A percentile compares a stretch with the other conserved stretches of the same genome.
These are phyloP conservation scores for Aureobasidium subglaciale DNA, from an alignment of 2,329 filamentous ascomycete species.

Conservation along the genomic window DNA sequence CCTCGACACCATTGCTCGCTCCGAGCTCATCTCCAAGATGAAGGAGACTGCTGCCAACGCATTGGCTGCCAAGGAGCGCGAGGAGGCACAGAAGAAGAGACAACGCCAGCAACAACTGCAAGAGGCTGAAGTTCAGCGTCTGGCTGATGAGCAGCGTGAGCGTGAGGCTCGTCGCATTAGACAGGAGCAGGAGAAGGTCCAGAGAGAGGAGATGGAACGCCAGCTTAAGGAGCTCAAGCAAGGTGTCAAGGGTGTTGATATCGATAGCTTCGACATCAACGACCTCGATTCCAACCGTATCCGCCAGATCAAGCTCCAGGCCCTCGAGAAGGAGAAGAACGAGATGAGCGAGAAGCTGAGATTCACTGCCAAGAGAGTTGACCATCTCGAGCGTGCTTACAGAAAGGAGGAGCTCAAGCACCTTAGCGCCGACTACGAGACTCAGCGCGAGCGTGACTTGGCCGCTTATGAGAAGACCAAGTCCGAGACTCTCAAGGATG, in stretches of 20 bases:
- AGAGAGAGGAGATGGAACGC: slow-evolving; percentile 57
- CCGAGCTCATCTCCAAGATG: slow-evolving; percentile 89
- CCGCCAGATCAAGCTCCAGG: slow-evolving; percentile 87
- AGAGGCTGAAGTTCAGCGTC: slow-evolving; percentile 80
- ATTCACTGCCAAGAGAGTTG: slow-evolving; percentile 88
- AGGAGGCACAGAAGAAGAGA: slow-evolving; percentile 82
- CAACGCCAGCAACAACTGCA: slow-evolving; percentile 80
- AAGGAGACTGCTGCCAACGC: slow-evolving; percentile 92
- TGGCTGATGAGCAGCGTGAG: slow-evolving; percentile 87
- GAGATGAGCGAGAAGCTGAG: slow-evolving; percentile 86
- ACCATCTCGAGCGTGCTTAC: slow-evolving; percentile 95
- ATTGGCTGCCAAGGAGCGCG: slow-evolving; percentile 80
- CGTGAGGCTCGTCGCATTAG: slow-evolving; percentile 80
- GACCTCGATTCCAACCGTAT: slow-evolving; percentile 55
- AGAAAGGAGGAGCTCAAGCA: slow-evolving; percentile 94
- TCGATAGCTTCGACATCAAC: slow-evolving; percentile 82
- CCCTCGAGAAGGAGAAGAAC: slow-evolving; percentile 97
- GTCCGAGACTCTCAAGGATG: slow-evolving; percentile 67
- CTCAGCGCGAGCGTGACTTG: slow-evolving; percentile 70
- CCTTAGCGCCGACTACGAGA: slow-evolving; percentile 74
- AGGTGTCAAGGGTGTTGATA: slow-evolving; percentile 73
- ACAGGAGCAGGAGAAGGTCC: slow-evolving; percentile 71
- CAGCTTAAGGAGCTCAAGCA: slow-evolving; percentile 94
- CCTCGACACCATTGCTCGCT: slow-evolving; percentile 72
- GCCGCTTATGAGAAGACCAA: slow-evolving; percentile 75